Percentiles rank a stretch among this genome's conserved stretches.
Evolutionary conservation across 768 basidiomycete species (phyloP).

Genomic region (Amanita brunnescens): DNA sequence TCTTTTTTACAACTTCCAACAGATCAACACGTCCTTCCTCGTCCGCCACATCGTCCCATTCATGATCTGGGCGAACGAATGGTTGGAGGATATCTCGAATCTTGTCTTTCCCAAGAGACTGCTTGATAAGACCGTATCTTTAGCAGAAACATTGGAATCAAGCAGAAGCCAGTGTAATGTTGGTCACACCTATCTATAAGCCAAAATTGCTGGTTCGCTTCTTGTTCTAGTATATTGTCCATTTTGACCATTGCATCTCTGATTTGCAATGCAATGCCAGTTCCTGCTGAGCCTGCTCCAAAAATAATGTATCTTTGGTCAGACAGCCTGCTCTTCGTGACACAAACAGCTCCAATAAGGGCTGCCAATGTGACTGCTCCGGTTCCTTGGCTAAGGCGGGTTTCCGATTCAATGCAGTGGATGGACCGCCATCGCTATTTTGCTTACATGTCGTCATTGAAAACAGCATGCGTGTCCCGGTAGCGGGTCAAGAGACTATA

Average conservation of each 20-base stretch:
- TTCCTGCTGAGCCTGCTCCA: neutral
- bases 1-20: slow-evolving; percentile 59
- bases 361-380: slow-evolving; percentile 1
- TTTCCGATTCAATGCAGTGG: neutral
- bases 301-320: too few relatives aligned
- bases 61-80: too few relatives aligned
- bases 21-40: slow-evolving; percentile 39
- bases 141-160: neutral
- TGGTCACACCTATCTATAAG: slow-evolving; percentile 62
- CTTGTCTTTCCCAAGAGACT: too few relatives aligned
- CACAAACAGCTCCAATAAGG: neutral
- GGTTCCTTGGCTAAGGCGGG: neutral
- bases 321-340: slow-evolving; percentile 4
- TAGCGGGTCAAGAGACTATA: slow-evolving; percentile 57
- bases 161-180: slow-evolving; percentile 20
- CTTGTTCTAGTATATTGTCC: slow-evolving; percentile 30
- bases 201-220: slow-evolving; percentile 63
- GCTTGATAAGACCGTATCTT: slow-evolving; percentile 38
- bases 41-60: too few relatives aligned
- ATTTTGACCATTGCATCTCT: too few relatives aligned
- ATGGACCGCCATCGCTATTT: too few relatives aligned
- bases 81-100: too few relatives aligned
- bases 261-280: too few relatives aligned
- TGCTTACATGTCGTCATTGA: neutral
- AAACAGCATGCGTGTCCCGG: slow-evolving; percentile 41